Conservation (phyloP, 306 rosid species). For the Ceratonia siliqua region DNA sequence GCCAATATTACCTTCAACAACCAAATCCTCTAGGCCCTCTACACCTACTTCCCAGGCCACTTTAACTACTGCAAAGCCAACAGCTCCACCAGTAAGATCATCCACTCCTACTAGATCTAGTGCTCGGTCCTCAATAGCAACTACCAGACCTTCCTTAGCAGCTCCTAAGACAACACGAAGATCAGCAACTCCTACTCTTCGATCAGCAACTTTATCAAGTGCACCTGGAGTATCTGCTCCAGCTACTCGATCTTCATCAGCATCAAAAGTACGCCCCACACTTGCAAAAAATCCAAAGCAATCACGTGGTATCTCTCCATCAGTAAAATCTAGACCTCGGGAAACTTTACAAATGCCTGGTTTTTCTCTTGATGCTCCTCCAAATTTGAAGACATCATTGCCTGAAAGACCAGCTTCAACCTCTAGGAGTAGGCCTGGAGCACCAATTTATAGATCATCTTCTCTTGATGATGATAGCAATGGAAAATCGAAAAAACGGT, state of each 20-base stretch:
- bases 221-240: slow-evolving; percentile 52
- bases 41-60: slow-evolving; percentile 61
- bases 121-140: slow-evolving; percentile 66
- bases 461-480: slow-evolving; percentile 41
- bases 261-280: slow-evolving; percentile 59
- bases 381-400: slow-evolving; percentile 57
- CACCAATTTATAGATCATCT: slow-evolving; percentile 47
- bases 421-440: slow-evolving; percentile 67
- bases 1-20: slow-evolving; percentile 56
- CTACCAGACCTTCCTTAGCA: slow-evolving; percentile 55
- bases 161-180: slow-evolving; percentile 65
- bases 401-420: slow-evolving; percentile 66
- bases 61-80: slow-evolving; percentile 43
- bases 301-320: slow-evolving; percentile 63
- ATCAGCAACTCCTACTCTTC: slow-evolving; percentile 66
- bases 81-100: slow-evolving; percentile 55
- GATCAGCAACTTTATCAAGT: slow-evolving; percentile 50
- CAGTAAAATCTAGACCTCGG: slow-evolving; percentile 62
- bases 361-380: slow-evolving; percentile 56
- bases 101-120: slow-evolving; percentile 66
- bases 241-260: slow-evolving; percentile 61
- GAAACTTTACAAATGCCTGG: slow-evolving; percentile 66
- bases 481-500: slow-evolving; percentile 51
- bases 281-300: slow-evolving; percentile 47
- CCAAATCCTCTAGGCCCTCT: slow-evolving; percentile 62